Evolutionary conservation across 768 basidiomycete species (phyloP).

Genomic region (Russula dissimulans): DNA sequence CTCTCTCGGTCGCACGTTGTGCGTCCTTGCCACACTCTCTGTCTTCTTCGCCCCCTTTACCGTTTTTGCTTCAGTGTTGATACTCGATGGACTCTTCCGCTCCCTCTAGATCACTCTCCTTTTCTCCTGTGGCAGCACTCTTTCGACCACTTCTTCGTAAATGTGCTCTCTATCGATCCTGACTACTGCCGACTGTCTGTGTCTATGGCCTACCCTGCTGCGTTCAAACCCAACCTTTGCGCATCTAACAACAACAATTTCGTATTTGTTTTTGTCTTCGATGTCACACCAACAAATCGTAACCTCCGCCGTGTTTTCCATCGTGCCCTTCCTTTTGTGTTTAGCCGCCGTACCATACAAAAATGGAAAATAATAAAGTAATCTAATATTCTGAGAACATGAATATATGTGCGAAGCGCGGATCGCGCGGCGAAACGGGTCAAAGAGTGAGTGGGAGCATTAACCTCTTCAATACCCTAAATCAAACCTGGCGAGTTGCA

Average conservation of each 20-base stretch:
- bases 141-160: not conserved
- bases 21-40: not conserved
- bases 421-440: slow-evolving; percentile 7
- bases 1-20: not conserved
- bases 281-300: not conserved
- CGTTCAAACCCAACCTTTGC: not conserved
- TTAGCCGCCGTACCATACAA: not conserved
- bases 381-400: not conserved
- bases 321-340: not conserved
- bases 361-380: not conserved
- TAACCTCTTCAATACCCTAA: not conserved
- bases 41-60: not conserved
- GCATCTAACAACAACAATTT: slow-evolving; percentile 9
- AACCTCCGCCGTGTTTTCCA: not conserved
- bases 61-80: not conserved
- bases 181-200: not conserved
- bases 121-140: not conserved
- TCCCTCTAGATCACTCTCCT: slow-evolving; percentile 1
- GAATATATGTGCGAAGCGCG: not conserved
- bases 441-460: not conserved
- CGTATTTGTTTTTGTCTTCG: not conserved
- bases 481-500: not conserved
- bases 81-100: slow-evolving; percentile 7
- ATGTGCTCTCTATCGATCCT: not conserved
- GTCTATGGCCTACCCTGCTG: not conserved